A percentile compares a stretch with the other conserved stretches of the same genome.
These are phyloP conservation scores for Aristolochia fimbriata DNA, from an alignment of 164 flowering plant species.

Conservation along the genomic window DNA sequence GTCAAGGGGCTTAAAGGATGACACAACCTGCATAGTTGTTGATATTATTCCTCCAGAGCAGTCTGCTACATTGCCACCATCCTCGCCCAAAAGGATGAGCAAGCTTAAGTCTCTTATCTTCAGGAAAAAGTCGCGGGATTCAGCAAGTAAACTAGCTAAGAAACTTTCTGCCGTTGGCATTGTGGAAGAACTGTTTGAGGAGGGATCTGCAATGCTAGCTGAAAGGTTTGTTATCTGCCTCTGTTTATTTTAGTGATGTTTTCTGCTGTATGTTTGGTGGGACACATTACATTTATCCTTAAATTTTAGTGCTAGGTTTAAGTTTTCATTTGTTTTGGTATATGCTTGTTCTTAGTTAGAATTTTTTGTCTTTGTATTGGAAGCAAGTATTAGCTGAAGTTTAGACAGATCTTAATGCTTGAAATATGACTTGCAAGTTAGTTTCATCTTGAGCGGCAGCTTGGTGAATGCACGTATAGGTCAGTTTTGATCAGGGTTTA, in stretches of 20 bases:
- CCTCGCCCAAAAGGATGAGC: slow-evolving; percentile 57
- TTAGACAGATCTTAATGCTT: not conserved
- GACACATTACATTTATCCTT: no score
- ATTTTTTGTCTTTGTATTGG: not conserved
- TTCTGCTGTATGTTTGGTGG: no score
- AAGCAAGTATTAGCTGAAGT: not conserved
- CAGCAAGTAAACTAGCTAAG: slow-evolving; percentile 46
- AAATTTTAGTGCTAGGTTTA: not conserved
- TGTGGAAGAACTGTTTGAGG: slow-evolving; percentile 88
- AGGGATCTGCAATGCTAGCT: slow-evolving; percentile 92
- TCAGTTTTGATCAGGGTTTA: no score
- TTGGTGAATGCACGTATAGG: no score
- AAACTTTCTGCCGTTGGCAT: slow-evolving; percentile 64
- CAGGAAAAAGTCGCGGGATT: slow-evolving; percentile 42
- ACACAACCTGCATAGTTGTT: slow-evolving; percentile 84
- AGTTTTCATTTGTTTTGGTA: not conserved
- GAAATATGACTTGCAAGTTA: no score
- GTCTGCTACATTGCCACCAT: slow-evolving; percentile 22
- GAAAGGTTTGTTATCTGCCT: slow-evolving; percentile 46
- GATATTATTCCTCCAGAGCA: slow-evolving; percentile 79
- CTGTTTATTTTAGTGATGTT: not conserved
- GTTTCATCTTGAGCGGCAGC: no score
- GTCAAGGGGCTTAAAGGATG: slow-evolving; percentile 77
- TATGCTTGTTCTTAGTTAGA: not conserved
- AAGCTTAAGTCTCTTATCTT: slow-evolving; percentile 45